These are phyloP conservation scores for Ceratobasidium sp. DNA, from an alignment of 1,284 basidiomycete genomes.

Conservation along the genomic window DNA sequence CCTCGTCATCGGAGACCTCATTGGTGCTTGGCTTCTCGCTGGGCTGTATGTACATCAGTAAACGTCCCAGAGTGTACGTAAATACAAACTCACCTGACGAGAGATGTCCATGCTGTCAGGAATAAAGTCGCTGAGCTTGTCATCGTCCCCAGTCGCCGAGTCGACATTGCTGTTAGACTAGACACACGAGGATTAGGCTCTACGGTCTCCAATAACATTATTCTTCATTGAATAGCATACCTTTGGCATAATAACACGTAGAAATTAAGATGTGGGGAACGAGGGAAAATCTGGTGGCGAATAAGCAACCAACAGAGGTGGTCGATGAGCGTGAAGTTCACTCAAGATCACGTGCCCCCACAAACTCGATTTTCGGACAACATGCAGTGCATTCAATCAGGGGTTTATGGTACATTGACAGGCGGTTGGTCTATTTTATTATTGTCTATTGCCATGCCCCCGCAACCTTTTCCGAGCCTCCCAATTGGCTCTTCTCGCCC, in stretches of 20 bases:
- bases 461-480: not conserved
- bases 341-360: slow-evolving; percentile 11
- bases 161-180: slow-evolving; percentile 29
- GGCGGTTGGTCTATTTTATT: not conserved
- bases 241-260: slow-evolving; percentile 9
- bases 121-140: slow-evolving; percentile 79
- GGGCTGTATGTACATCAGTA: too few species aligned
- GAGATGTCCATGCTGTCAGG: slow-evolving; percentile 79
- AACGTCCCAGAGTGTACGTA: too few species aligned
- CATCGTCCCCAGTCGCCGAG: slow-evolving; percentile 63
- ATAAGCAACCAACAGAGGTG: slow-evolving; percentile 22
- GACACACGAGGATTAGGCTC: not conserved
- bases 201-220: too few species aligned
- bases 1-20: slow-evolving; percentile 41
- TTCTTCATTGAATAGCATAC: not conserved
- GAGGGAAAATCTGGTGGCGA: slow-evolving; percentile 24
- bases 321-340: slow-evolving; percentile 36
- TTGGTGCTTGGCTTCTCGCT: slow-evolving; percentile 45
- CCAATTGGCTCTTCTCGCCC: slow-evolving; percentile 7
- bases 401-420: not conserved
- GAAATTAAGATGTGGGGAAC: not conserved
- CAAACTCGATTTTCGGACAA: not conserved
- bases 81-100: slow-evolving; percentile 72
- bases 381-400: not conserved
- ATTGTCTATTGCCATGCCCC: slow-evolving; percentile 17